A percentile compares a stretch with the other conserved stretches of the same genome.
These are phyloP conservation scores for Colletotrichum neosansevieriae DNA, from an alignment of 2,329 filamentous ascomycete species.

Conservation along the genomic window DNA sequence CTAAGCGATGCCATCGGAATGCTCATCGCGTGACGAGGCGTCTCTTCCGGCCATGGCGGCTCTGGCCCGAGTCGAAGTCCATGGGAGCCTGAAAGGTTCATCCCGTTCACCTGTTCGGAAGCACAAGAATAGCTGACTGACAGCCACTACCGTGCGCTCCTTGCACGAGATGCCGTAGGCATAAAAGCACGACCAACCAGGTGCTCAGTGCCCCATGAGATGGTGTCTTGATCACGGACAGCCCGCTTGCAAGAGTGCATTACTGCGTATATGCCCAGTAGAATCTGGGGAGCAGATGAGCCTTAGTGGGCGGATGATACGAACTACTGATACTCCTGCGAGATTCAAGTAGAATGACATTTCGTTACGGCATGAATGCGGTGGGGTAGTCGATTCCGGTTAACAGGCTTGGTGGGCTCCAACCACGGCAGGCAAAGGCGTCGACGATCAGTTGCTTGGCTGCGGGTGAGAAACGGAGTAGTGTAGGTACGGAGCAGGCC, in stretches of 20 bases:
- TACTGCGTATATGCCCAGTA: too few species aligned
- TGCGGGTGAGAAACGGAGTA: background rate
- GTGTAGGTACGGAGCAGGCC: conserved; percentile 8
- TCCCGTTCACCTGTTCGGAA: conserved; percentile 1
- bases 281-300: too few species aligned
- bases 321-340: background rate
- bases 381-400: conserved; percentile 11
- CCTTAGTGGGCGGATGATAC: too few species aligned
- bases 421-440: background rate
- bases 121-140: conserved; percentile 4
- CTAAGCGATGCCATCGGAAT: background rate
- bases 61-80: background rate
- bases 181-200: conserved; percentile 23
- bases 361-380: conserved; percentile 15
- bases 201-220: conserved; percentile 17
- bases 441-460: conserved; percentile 21
- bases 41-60: background rate
- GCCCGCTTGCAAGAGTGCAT: conserved; percentile 11
- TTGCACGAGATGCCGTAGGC: conserved; percentile 14
- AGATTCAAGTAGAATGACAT: background rate
- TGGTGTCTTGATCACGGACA: conserved; percentile 26
- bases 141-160: background rate
- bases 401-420: background rate
- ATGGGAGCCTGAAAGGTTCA: conserved; percentile 16
- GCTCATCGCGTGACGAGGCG: conserved; percentile 5